Base-by-base conservation (phyloP, 1,284 basidiomycete genomes). In the Cutaneotrichosporon curvatum region DNA sequence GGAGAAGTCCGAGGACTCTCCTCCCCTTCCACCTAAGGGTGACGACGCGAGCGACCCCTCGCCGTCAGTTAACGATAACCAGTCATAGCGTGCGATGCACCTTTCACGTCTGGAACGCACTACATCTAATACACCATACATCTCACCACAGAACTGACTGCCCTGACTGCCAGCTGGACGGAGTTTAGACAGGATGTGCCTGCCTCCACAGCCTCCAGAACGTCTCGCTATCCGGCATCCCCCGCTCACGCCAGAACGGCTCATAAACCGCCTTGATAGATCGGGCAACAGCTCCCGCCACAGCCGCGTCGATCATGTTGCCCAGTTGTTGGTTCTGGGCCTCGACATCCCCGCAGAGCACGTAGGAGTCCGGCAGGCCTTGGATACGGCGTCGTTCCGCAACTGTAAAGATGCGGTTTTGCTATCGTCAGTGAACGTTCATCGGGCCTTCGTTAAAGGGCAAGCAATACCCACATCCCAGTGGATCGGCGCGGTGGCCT, bases 331-430 rank as follows among this genome's bases (percentile, higher is more conserved):
- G 37, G 19, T 56, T 47, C 40, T 40, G 34, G 45, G 60, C 55
- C 0, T 40, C 20, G 0, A 50, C 46, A 2, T 28, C 37, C 2
- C 60, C 61, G 11, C 30, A 23, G 3, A 63, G 44, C 5, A n/a
- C 11, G 34, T 58, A 59, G 2, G 21, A 20, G 38, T 63, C 62
- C 3, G 60, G 62, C 18, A 61, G 51, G 3, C 59, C 61, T 44
- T 55, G 55, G 18, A 57, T 42, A 4, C 61, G 48, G 22, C 58
- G 59, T 2, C 61, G 37, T 32, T 63, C 61, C 4, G 58, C 57
- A 2, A 59, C 46, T 0, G 55, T 51, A 19, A 63, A 54, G 2
- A 47, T 51, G 6, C 61, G 51, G 12, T 52, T 33, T 4, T 43
- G 28, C 39, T 44, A n/a, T 11, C 15, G 37, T 43, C 37, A 49